phyloP scores from a whole-genome alignment of 2,329 filamentous ascomycete genomes.

The Aspergillus flavus region DNA sequence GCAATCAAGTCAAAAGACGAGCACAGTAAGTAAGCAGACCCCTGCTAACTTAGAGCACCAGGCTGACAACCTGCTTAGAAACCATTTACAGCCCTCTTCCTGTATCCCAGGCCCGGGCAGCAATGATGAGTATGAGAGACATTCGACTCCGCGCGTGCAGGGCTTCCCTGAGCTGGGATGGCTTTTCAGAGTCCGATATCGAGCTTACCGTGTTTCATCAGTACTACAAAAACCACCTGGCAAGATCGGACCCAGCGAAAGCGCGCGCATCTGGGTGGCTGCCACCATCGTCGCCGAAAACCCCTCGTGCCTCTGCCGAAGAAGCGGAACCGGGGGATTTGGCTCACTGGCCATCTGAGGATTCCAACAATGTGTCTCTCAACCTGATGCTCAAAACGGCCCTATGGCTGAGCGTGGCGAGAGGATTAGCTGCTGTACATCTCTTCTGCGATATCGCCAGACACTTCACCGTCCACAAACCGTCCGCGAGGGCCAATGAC shows the following conservation, averaged over 20 bases:
- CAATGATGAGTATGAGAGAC: slow-evolving; percentile 21
- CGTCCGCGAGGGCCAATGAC: slow-evolving; percentile 1
- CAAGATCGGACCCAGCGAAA: slow-evolving; percentile 14
- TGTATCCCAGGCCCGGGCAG: slow-evolving; percentile 14
- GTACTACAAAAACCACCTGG: slow-evolving; percentile 23
- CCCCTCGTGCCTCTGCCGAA: slow-evolving; percentile 16
- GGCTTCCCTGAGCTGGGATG: slow-evolving; percentile 22
- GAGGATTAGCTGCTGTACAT: slow-evolving; percentile 31
- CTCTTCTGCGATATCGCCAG: slow-evolving; percentile 31
- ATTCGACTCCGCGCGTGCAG: slow-evolving; percentile 24
- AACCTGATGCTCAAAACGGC: slow-evolving; percentile 27
- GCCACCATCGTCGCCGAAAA: slow-evolving; percentile 14
- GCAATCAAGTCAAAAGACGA: slow-evolving; percentile 13
- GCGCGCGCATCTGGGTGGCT: slow-evolving; percentile 23
- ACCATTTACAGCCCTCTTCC: slow-evolving; percentile 18
- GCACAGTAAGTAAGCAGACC: slow-evolving; percentile 16
- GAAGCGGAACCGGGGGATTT: slow-evolving; percentile 14
- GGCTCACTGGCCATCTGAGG: slow-evolving; percentile 17
- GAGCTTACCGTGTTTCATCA: slow-evolving; percentile 24
- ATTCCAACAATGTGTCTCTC: slow-evolving; percentile 8
- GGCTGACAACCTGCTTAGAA: slow-evolving; percentile 9
- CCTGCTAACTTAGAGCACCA: not conserved
- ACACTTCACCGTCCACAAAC: slow-evolving; percentile 23
- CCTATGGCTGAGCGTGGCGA: slow-evolving; percentile 29
- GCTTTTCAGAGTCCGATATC: slow-evolving; percentile 18